phyloP scores from a whole-genome alignment of 2,329 filamentous ascomycete genomes.

The Aspergillus niger region DNA sequence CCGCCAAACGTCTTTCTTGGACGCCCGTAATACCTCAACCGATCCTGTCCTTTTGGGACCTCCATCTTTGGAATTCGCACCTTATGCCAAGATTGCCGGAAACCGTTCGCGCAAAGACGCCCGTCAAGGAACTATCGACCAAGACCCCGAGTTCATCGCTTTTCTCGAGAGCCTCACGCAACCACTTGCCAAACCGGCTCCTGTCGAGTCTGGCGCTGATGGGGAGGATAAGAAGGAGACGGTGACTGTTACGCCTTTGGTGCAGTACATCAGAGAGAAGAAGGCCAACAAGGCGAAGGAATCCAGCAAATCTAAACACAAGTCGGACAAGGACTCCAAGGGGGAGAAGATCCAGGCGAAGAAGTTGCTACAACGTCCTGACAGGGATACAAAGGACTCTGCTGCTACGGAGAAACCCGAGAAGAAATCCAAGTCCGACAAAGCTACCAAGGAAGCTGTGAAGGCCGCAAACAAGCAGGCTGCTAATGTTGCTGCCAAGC shows the following conservation, averaged over 20 bases:
- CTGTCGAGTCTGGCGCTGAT: slow-evolving; percentile 53
- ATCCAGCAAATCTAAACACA: slow-evolving; percentile 42
- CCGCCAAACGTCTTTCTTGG: slow-evolving; percentile 70
- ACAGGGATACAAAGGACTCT: slow-evolving; percentile 34
- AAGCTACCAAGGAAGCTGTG: slow-evolving; percentile 62
- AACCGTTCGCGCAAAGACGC: slow-evolving; percentile 75
- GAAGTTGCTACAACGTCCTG: slow-evolving; percentile 43
- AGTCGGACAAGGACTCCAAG: slow-evolving; percentile 44
- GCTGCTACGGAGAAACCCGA: slow-evolving; percentile 39
- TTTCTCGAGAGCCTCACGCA: slow-evolving; percentile 89
- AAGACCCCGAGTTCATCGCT: slow-evolving; percentile 91
- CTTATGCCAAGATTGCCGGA: slow-evolving; percentile 79
- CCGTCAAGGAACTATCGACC: slow-evolving; percentile 91
- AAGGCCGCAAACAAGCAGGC: slow-evolving; percentile 56
- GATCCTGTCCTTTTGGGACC: slow-evolving; percentile 74
- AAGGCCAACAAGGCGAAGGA: slow-evolving; percentile 79
- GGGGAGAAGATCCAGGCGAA: slow-evolving; percentile 44
- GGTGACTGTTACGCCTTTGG: slow-evolving; percentile 79
- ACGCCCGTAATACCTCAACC: slow-evolving; percentile 74
- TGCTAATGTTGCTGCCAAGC: slow-evolving; percentile 36
- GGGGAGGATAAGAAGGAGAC: slow-evolving; percentile 60
- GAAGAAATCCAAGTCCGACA: slow-evolving; percentile 53
- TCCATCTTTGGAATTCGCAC: slow-evolving; percentile 77
- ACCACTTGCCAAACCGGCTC: slow-evolving; percentile 58
- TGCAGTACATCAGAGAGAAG: slow-evolving; percentile 88